Evolutionary conservation across 768 basidiomycete species (phyloP).

Genomic region (Rhodotorula graminis): DNA sequence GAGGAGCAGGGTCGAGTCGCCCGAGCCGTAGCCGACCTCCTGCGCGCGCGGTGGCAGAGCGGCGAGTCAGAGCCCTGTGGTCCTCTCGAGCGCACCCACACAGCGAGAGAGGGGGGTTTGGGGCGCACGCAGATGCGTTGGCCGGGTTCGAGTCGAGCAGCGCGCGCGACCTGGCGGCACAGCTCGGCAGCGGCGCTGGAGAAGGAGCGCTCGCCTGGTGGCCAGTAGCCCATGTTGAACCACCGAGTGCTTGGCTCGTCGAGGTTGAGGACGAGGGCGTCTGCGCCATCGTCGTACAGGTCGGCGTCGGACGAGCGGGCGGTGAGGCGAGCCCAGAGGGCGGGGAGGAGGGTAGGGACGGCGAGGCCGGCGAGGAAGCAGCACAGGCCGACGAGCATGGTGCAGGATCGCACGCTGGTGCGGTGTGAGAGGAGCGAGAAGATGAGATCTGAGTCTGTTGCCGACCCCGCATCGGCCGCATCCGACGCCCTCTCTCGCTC

Average conservation of each 20-base stretch:
- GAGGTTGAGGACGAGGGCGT: constrained; percentile 6
- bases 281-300: not conserved
- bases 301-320: not conserved
- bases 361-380: not conserved
- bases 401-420: too few species aligned
- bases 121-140: constrained; percentile 10
- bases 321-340: not conserved
- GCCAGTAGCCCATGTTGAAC: constrained; percentile 33
- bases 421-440: too few species aligned
- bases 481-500: too few species aligned
- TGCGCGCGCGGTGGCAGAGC: not conserved
- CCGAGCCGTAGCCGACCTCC: constrained; percentile 31
- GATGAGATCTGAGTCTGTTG: too few species aligned
- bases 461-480: too few species aligned
- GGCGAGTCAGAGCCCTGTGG: too few species aligned
- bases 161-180: constrained; percentile 16
- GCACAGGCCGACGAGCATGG: too few species aligned
- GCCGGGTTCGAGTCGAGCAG: not conserved
- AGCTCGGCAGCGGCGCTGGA: not conserved
- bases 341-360: not conserved
- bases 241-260: not conserved
- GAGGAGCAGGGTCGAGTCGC: constrained; percentile 25
- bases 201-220: not conserved
- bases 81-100: not conserved
- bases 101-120: too few species aligned